phyloP scores from a whole-genome alignment of 2,329 filamentous ascomycete species.

The Hypoxylon sp. region DNA sequence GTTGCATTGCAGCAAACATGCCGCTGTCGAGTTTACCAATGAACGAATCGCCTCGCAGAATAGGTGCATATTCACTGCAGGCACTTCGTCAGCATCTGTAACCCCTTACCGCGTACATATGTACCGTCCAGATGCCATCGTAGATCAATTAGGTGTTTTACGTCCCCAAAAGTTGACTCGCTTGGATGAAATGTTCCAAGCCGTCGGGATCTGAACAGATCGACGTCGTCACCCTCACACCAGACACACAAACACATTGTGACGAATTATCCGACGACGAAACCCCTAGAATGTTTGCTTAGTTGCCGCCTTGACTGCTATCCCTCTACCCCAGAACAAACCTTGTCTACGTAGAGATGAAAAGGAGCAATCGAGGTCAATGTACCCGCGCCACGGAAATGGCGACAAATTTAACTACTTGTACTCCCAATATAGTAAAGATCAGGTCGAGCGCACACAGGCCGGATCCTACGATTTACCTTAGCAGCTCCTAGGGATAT shows the following conservation, averaged over 20 bases:
- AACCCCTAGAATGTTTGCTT: constrained; percentile 23
- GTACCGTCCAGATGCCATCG: constrained; percentile 33
- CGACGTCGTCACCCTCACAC: constrained; percentile 20
- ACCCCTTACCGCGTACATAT: constrained; percentile 40
- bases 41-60: constrained; percentile 26
- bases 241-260: constrained; percentile 19
- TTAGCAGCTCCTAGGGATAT: constrained; percentile 1
- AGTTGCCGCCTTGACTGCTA: constrained; percentile 1
- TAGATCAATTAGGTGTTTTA: constrained; percentile 31
- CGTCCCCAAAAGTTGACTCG: constrained; percentile 32
- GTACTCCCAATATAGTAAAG: constrained; percentile 3
- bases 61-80: constrained; percentile 29
- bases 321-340: constrained; percentile 7
- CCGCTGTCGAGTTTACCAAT: constrained; percentile 28
- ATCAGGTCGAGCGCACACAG: constrained; percentile 8
- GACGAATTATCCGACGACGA: constrained; percentile 13
- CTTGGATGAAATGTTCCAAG: constrained; percentile 42
- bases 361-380: background rate
- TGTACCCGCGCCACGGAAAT: background rate
- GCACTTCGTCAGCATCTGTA: constrained; percentile 27
- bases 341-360: background rate
- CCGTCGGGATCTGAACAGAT: constrained; percentile 41
- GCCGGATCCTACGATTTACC: constrained; percentile 19
- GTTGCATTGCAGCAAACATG: constrained; percentile 42
- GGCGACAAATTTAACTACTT: background rate